These are phyloP conservation scores for Crithidia fasciculata DNA, from an alignment of 208 protist species.

Conservation along the genomic window DNA sequence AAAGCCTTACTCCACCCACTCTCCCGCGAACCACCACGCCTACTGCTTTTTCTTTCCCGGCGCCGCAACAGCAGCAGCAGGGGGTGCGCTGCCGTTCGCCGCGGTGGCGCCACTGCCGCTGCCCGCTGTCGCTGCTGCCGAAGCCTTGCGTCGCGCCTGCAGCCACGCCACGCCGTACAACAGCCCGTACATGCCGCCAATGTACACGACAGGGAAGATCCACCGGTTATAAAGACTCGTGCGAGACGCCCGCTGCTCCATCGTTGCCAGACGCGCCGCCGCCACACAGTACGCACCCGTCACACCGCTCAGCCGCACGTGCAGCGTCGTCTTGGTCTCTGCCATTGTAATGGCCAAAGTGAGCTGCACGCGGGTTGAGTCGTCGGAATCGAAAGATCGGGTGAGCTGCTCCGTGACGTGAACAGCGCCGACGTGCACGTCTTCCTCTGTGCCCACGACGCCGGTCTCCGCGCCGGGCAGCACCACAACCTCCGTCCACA, in stretches of 20 bases:
- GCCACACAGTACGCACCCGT: slow-evolving; percentile 28
- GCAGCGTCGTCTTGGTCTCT: background rate
- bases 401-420: slow-evolving; percentile 20
- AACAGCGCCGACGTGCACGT: slow-evolving; percentile 16
- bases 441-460: slow-evolving; percentile 6
- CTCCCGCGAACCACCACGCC: no score
- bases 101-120: background rate
- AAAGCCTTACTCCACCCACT: no score
- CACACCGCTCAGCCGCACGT: slow-evolving; percentile 45
- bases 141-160: slow-evolving; percentile 11
- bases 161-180: slow-evolving; percentile 24
- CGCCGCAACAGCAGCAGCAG: background rate
- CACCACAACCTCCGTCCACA: slow-evolving; percentile 24
- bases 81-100: background rate
- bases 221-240: slow-evolving; percentile 46
- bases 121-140: background rate
- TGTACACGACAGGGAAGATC: slow-evolving; percentile 47
- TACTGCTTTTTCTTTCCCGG: slow-evolving; percentile 22
- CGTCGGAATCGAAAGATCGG: background rate
- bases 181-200: slow-evolving; percentile 38
- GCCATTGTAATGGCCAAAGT: slow-evolving; percentile 8
- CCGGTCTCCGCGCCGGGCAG: slow-evolving; percentile 10
- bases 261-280: slow-evolving; percentile 1
- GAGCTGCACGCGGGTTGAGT: slow-evolving; percentile 25
- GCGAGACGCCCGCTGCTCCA: slow-evolving; percentile 19